Percentiles rank a stretch among this genome's conserved stretches.
phyloP scores from a whole-genome alignment of 2,329 filamentous ascomycete genomes.

The Helotiales sp. region DNA sequence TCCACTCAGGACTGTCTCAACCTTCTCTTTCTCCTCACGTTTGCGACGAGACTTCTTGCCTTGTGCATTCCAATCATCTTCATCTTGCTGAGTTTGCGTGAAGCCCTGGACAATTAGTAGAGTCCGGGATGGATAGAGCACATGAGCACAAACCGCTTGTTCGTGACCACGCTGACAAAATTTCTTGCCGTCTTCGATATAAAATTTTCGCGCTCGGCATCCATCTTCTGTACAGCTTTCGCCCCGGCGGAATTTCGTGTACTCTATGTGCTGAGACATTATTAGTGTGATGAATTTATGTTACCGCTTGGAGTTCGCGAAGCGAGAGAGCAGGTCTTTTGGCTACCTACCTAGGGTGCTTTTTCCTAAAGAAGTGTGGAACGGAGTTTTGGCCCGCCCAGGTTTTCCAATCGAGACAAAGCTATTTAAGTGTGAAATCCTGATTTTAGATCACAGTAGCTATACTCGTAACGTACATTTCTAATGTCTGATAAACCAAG shows the following conservation, averaged over 20 bases:
- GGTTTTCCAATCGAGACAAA: too few relatives aligned
- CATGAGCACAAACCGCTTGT: conserved; percentile 50
- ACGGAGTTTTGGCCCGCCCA: too few relatives aligned
- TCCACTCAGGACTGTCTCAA: conserved; percentile 61
- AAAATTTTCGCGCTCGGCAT: conserved; percentile 59
- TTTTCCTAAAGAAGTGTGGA: too few relatives aligned
- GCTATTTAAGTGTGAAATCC: too few relatives aligned
- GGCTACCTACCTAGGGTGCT: too few relatives aligned
- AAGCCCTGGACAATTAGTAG: conserved; percentile 30
- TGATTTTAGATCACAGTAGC: too few relatives aligned
- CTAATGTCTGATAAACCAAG: too few relatives aligned
- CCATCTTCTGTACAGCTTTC: conserved; percentile 56
- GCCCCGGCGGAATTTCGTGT: conserved; percentile 41
- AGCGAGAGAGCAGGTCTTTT: background rate
- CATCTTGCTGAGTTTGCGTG: conserved; percentile 54
- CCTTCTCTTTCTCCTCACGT: conserved; percentile 59
- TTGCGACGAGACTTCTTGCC: conserved; percentile 57
- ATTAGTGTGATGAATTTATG: background rate
- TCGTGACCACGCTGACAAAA: conserved; percentile 67
- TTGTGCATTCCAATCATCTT: conserved; percentile 66
- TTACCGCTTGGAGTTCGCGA: background rate
- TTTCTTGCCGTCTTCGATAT: conserved; percentile 61
- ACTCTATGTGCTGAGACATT: conserved; percentile 35
- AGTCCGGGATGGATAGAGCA: background rate
- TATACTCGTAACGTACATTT: too few relatives aligned